A percentile compares a stretch with the other conserved stretches of the same genome.
Conservation (phyloP, 2,329 filamentous ascomycete species). For the Sarocladiaceae sp. region DNA sequence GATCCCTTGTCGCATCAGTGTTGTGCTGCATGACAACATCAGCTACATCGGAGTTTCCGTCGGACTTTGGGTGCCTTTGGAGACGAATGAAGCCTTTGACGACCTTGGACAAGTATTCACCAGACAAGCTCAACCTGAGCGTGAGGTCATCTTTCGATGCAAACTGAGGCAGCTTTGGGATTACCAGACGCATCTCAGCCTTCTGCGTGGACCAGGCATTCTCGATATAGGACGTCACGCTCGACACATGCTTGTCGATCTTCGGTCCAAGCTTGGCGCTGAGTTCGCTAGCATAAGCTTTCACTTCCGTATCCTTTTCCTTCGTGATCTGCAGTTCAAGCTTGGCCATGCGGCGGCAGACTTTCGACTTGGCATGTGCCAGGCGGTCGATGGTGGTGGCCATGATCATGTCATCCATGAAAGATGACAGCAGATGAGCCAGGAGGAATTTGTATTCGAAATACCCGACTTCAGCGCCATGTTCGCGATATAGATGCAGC, state of each 20-base stretch:
- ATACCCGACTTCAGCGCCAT: conserved; percentile 16
- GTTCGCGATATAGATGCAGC: conserved; percentile 42
- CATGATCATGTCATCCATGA: conserved; percentile 36
- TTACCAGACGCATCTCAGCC: neutral
- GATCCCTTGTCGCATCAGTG: neutral
- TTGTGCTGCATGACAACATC: neutral
- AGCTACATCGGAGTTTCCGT: neutral
- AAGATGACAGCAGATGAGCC: conserved; percentile 37
- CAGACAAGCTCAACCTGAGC: neutral
- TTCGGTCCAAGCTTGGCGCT: neutral
- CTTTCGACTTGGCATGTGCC: neutral
- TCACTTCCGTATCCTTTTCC: neutral
- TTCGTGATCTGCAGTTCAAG: neutral
- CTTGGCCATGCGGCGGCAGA: conserved; percentile 8
- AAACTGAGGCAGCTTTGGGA: neutral
- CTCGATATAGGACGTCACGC: neutral
- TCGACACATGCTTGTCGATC: neutral
- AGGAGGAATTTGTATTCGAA: conserved; percentile 56
- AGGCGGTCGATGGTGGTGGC: conserved; percentile 16
- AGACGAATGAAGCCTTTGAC: neutral
- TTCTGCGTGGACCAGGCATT: neutral
- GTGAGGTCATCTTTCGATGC: neutral
- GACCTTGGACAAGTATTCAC: neutral
- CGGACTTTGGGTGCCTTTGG: neutral
- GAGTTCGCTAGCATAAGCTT: neutral